Base-by-base conservation (phyloP, 2,329 filamentous ascomycete genomes). In the Fusarium vanettenii region DNA sequence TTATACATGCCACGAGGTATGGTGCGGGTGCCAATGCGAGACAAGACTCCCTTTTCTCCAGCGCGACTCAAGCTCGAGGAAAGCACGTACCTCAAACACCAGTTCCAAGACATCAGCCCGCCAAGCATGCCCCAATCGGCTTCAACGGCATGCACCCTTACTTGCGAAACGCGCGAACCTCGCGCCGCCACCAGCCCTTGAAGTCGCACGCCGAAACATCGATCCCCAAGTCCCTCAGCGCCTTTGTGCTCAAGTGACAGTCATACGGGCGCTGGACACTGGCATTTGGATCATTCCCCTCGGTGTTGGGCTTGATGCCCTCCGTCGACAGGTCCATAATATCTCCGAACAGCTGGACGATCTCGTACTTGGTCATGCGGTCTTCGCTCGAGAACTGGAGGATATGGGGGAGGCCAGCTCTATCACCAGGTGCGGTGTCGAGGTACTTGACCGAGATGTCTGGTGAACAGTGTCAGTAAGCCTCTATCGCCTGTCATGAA, bases 361-460 rank as follows among this genome's bases (percentile, higher is more conserved):
- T 97, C 82, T 96, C 92, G 82, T 95, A 97, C 85, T 98, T 98
- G 56, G 95, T 98, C 87, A 92, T 93, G 74, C 88, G 90, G 76
- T 97, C 94, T 83, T 98, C 94, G 55, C 94, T 95, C 4, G 93
- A 94, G 84, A 97, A 97, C 64, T 98, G 95, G 20, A 98, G 87
- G 50, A 95, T 89, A 31, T 80, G 85, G 0, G 95, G 95, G 43
- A 97, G 84, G 18, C 85, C 80, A 13, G 85, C 81, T 60, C 87
- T 84, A 41, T 89, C 29, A 10, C 57, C 85, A 55, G 86, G 83
- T 52, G 88, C 84, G 43, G 75, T 64, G 81, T 81, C 82, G 64
- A 93, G 85, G 78, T 95, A 97, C 78, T 93, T 92, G 71, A 86
- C 87, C 2, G 93, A 90, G 57, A 97, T 86, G 76, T 97, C 94